Evolutionary conservation across 371 early-diverging fungal genomes (phyloP).

Genomic region (Syncephalastrum sp.): DNA sequence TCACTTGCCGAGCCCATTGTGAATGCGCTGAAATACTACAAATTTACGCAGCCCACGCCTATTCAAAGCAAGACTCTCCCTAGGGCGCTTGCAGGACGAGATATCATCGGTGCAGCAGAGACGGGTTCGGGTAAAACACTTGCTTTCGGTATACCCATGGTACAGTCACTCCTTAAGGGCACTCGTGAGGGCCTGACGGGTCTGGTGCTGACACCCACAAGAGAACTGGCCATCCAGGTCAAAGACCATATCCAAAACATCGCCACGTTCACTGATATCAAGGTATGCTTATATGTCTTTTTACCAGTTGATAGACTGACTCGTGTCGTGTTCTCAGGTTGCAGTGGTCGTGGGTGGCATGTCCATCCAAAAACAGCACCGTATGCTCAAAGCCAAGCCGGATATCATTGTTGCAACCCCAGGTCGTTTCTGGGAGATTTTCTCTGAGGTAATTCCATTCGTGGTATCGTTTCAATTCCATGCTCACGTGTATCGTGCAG

Average conservation of each 20-base stretch:
- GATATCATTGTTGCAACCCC: constrained; percentile 97
- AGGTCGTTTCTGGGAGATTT: constrained; percentile 94
- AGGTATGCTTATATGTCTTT: constrained; percentile 24
- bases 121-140: constrained; percentile 97
- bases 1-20: constrained; percentile 55
- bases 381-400: constrained; percentile 67
- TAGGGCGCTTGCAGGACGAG: constrained; percentile 69
- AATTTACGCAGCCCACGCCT: constrained; percentile 85
- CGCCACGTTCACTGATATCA: constrained; percentile 52
- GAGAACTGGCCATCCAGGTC: constrained; percentile 93
- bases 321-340: constrained; percentile 20
- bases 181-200: constrained; percentile 32
- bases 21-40: constrained; percentile 66
- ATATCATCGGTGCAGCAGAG: constrained; percentile 97
- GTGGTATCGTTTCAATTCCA: not conserved
- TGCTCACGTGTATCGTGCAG: constrained; percentile 19
- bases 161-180: constrained; percentile 56
- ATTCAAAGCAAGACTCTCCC: constrained; percentile 92
- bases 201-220: constrained; percentile 86
- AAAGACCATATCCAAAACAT: constrained; percentile 70
- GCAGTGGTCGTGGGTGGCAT: constrained; percentile 92
- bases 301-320: not conserved
- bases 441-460: constrained; percentile 56
- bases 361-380: constrained; percentile 87
- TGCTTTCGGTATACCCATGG: constrained; percentile 89